Percentiles rank a stretch among this genome's conserved stretches.
These are phyloP conservation scores for Citrus sinensis DNA, from an alignment of 345 rosid species.

Conservation along the genomic window DNA sequence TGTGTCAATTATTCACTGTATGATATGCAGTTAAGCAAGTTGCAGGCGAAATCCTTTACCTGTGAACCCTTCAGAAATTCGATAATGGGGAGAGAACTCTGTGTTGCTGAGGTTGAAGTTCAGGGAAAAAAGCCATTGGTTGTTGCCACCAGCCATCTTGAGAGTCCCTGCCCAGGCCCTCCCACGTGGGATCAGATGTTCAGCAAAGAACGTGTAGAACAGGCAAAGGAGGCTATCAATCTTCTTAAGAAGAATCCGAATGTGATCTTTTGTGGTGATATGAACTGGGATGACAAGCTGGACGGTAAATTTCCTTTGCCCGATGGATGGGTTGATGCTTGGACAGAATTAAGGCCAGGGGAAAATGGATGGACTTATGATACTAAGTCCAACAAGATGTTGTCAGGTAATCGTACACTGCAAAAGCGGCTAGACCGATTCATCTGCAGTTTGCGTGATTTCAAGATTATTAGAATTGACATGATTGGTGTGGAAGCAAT, in stretches of 20 bases:
- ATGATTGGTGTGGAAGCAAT: conserved; percentile 91
- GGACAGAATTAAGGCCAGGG: conserved; percentile 68
- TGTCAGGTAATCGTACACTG: conserved; percentile 70
- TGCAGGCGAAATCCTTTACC: conserved; percentile 64
- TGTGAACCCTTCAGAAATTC: conserved; percentile 64
- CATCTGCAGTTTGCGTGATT: conserved; percentile 62
- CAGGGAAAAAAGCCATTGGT: conserved; percentile 50
- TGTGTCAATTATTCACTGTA: neutral
- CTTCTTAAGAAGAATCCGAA: conserved; percentile 51
- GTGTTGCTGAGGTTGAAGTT: conserved; percentile 62
- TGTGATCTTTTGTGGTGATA: conserved; percentile 85
- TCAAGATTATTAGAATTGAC: conserved; percentile 52
- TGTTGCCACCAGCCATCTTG: conserved; percentile 94
- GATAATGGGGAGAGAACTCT: conserved; percentile 86
- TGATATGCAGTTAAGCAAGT: conserved; percentile 71
- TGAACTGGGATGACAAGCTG: conserved; percentile 93
- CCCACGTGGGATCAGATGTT: conserved; percentile 98
- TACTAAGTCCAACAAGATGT: conserved; percentile 83
- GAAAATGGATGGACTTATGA: conserved; percentile 88
- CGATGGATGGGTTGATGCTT: conserved; percentile 78
- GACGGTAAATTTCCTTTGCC: conserved; percentile 73
- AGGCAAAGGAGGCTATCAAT: conserved; percentile 61
- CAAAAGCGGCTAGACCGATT: conserved; percentile 79
- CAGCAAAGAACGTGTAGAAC: conserved; percentile 83
- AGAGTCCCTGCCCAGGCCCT: conserved; percentile 90